These are phyloP conservation scores for Alternaria alternata DNA, from an alignment of 2,329 filamentous ascomycete genomes.

Conservation along the genomic window DNA sequence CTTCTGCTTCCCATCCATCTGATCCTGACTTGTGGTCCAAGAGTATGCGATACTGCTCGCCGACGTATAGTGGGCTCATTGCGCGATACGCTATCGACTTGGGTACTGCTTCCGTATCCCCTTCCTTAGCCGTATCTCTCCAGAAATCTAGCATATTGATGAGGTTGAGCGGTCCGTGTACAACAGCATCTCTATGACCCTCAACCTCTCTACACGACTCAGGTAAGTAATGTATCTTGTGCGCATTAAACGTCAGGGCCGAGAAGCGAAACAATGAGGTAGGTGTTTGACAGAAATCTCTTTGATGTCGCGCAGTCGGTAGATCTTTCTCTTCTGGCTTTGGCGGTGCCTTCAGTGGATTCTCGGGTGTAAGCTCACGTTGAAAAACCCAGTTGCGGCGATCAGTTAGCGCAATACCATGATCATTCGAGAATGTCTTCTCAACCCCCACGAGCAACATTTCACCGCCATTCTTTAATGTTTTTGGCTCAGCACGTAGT, in stretches of 20 bases:
- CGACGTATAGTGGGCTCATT: constrained; percentile 45
- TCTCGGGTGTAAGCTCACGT: constrained; percentile 52
- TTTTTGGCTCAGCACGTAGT: constrained; percentile 57
- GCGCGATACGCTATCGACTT: constrained; percentile 42
- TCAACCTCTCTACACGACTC: constrained; percentile 75
- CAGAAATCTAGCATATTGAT: constrained; percentile 53
- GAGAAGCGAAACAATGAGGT: constrained; percentile 88
- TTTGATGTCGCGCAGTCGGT: constrained; percentile 32
- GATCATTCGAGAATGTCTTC: constrained; percentile 56
- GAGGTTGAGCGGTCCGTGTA: constrained; percentile 86
- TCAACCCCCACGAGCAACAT: constrained; percentile 69
- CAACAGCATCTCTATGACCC: constrained; percentile 76
- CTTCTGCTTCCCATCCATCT: constrained; percentile 33
- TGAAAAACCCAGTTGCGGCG: constrained; percentile 48
- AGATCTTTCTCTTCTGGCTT: constrained; percentile 30
- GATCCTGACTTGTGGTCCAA: constrained; percentile 17
- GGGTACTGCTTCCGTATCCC: constrained; percentile 28
- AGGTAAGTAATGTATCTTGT: constrained; percentile 85
- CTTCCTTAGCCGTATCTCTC: constrained; percentile 34
- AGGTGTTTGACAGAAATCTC: constrained; percentile 71
- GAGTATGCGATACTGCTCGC: constrained; percentile 41
- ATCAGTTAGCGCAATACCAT: constrained; percentile 49
- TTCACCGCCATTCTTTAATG: constrained; percentile 59
- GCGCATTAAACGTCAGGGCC: constrained; percentile 90
- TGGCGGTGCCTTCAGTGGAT: constrained; percentile 47